Evolutionary conservation across 1,284 basidiomycete species (phyloP).

Genomic region (Tremellales sp.): DNA sequence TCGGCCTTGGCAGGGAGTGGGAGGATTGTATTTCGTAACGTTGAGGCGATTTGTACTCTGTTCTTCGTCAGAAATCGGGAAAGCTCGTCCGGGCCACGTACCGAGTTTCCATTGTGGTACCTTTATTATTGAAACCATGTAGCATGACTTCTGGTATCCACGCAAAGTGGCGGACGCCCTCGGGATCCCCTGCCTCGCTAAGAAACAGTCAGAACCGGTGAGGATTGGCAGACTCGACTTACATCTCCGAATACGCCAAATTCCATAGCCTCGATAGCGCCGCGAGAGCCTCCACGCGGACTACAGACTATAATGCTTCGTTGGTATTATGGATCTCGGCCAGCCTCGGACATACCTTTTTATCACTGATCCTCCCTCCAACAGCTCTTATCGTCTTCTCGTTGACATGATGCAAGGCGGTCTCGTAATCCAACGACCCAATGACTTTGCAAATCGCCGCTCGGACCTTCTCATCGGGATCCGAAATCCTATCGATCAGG

Average conservation of each 20-base stretch:
- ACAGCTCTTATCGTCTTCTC: slow-evolving; percentile 61
- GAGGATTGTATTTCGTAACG: slow-evolving; percentile 67
- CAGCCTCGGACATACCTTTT: slow-evolving; percentile 59
- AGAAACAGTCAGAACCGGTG: slow-evolving; percentile 3
- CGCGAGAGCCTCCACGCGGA: slow-evolving; percentile 75
- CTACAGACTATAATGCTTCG: slow-evolving; percentile 60
- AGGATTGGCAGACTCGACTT: slow-evolving; percentile 36
- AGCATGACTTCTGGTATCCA: slow-evolving; percentile 88
- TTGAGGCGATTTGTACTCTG: slow-evolving; percentile 29
- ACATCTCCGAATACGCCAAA: slow-evolving; percentile 86
- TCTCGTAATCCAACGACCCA: slow-evolving; percentile 84
- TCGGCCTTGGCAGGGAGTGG: slow-evolving; percentile 61
- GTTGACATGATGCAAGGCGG: slow-evolving; percentile 75
- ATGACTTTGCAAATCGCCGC: slow-evolving; percentile 78
- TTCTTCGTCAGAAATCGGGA: not conserved
- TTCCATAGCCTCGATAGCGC: slow-evolving; percentile 75
- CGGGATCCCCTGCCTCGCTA: slow-evolving; percentile 73
- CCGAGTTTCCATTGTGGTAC: slow-evolving; percentile 58
- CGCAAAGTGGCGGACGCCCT: slow-evolving; percentile 73
- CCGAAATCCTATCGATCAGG: slow-evolving; percentile 65
- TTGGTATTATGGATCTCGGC: slow-evolving; percentile 24
- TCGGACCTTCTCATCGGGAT: slow-evolving; percentile 89
- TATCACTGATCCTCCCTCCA: slow-evolving; percentile 74
- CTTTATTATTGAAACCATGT: slow-evolving; percentile 49
- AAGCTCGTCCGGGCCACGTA: slow-evolving; percentile 38